Evolutionary conservation across 2,329 filamentous ascomycete genomes (phyloP), one percentile per base, ranked within the genome.

Genomic region (Fusarium bactridioides): DNA sequence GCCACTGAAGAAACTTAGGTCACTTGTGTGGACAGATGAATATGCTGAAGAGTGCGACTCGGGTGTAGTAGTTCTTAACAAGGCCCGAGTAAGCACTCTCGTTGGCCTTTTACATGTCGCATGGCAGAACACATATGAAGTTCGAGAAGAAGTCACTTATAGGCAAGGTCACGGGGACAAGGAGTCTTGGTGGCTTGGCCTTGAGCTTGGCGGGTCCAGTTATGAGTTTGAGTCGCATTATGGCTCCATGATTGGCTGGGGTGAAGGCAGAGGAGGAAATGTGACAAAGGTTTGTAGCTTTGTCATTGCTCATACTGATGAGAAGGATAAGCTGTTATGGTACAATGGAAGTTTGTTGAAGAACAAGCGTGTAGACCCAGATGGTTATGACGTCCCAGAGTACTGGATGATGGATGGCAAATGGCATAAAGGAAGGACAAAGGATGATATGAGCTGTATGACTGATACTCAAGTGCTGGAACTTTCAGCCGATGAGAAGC

Each of bases 161-260:
- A 74, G 75, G 31, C 65, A 83, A 25, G 80, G 76, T 3, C 80
- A 85, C 53, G 83, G 84, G 4, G 84, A 86, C 47, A 85, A 85
- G 61, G 84, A 85, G 71, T 82, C 79, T 7, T 85, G 80, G 78
- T 85, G 83, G 84, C 71, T 85, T 23, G 82, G 82, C 0, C 73
- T 84, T 13, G 84, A 85, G 64, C 76, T 85, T 10, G 75, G 79
- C 11, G 80, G 79, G 2, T 77, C 81, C 0, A 69, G 68, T 0
- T 85, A 84, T 57, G 73, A 77, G 31, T 84, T 85, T 67, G 81
- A 84, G 50, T 60, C 74, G 44, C 81, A 83, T 45, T 84, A 85
- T 45, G 83, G 79, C 7, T 79, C 80, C 9, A 81, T 84, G 48
- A 59, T 83, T 1, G 84, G 84, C 3, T 80, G 81, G 79, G 61